Evolutionary conservation across 108 stramenopile species (phyloP), one percentile per base, ranked within the genome.

Genomic region (Nannochloropsis salina): DNA sequence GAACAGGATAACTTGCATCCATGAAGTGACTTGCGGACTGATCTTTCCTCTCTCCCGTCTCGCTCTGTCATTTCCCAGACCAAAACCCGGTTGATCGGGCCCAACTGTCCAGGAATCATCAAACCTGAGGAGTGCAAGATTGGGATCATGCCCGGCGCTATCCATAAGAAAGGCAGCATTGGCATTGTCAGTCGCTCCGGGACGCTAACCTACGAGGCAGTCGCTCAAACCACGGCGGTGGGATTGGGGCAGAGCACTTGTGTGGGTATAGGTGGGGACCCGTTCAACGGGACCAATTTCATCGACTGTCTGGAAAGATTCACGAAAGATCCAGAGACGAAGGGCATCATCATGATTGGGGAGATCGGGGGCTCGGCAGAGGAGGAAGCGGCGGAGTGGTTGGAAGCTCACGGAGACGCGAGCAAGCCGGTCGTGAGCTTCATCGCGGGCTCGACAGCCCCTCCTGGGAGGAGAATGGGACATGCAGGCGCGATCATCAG

Each of bases 121-220:
- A 99, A 99, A 92, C 97, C 98, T 1, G 96, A 95, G 41, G 98
- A 98, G 92, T 98, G 96, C 92, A 99, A 99, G 92, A 97, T 99
- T 85, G 98, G 98, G 44, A 99, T 99, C 93, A 99, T 99, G 98
- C 98, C 98, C 51, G 98, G 98, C 83, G 96, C 98, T 93, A 99
- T 99, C 93, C 98, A 99, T 92, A 89, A 86, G 89, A 86, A 86
- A 81, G 98, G 98, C 44, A 97, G 96, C 90, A 98, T 99, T 88
- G 98, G 98, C 84, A 96, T 99, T 42, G 98, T 99, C 10, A 94
- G 94, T 44, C 93, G 98, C 44, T 94, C 93, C 82, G 98, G 98
- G 81, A 99, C 98, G 11, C 86, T 99, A 42, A 99, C 98, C 6
- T 99, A 99, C 88, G 98, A 99, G 90, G 98, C 98, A 22, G 98